Base-by-base conservation (phyloP, 768 basidiomycete genomes). In the Gelatoporia subvermispora region DNA sequence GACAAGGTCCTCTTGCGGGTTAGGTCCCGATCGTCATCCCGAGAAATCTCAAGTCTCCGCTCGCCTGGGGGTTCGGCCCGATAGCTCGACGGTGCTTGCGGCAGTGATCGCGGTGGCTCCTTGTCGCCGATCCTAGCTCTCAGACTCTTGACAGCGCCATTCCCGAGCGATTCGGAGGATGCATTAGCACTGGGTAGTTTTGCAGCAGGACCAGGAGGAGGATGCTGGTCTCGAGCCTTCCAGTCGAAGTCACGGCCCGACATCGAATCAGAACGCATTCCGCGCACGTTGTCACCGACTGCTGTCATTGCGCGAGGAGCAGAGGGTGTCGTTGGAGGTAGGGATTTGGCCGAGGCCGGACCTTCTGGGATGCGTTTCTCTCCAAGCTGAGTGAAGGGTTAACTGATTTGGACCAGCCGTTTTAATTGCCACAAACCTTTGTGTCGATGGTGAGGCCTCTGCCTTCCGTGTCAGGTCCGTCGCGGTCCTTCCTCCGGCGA, bases 261-360 rank as follows among this genome's bases (percentile, higher is more conserved):
- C 36, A 60, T 48, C 35, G 61, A 48, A 37, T 78, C 77, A 15
- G 59, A 55, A 62, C 77, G 81, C 43, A 53, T 60, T 25, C 60
- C 57, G 51, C 77, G 70, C 10, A 70, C 58, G 23, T 65, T 51
- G 40, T 80, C 78, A 38, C 63, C 63, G 28, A 13, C 28, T 15
- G 73, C 68, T 16, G 81, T 76, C 84, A 86, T 86, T 3, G 84
- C 82, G 55, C 85, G 75, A 8, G 86, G 86, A 8, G 75, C 86
- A 35, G 84, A 85, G 17, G 85, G 85, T 3, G 81, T 79, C 35
- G 68, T 76, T 9, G 81, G 72, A 10, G 81, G 79, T 31, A 80
- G 64, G 18, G 66, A 61, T 61, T 80, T 81, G 15, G 68, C 61
- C 21, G 69, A 61, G 0, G 58, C 61, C 9, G 75, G 77, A 8